A percentile compares a stretch with the other conserved stretches of the same genome.
These are phyloP conservation scores for Fereydounia khargensis DNA, from an alignment of 1,284 basidiomycete species.

Conservation along the genomic window DNA sequence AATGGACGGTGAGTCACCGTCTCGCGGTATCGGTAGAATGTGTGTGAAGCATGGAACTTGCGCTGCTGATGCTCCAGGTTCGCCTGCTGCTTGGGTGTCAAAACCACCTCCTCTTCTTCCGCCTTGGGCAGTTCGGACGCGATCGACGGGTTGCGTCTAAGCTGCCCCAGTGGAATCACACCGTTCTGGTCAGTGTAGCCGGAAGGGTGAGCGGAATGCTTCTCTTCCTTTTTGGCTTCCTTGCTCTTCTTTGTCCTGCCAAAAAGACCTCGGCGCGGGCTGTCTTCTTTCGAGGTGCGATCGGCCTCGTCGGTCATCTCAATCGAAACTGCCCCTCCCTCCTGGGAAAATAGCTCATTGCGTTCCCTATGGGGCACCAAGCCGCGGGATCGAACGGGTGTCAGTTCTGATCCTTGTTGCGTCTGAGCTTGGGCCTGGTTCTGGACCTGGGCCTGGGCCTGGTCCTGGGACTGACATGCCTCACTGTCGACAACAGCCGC, in stretches of 20 bases:
- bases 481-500: too few species aligned
- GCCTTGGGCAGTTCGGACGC: constrained; percentile 44
- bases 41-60: constrained; percentile 54
- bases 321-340: not conserved
- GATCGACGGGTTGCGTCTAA: constrained; percentile 46
- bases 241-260: not conserved
- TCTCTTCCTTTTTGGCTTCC: not conserved
- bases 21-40: constrained; percentile 81
- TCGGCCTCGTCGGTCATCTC: constrained; percentile 2
- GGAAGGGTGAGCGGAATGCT: too few species aligned
- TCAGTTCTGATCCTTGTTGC: too few species aligned
- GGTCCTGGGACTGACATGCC: not conserved
- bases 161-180: constrained; percentile 23
- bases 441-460: not conserved
- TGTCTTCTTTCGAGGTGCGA: not conserved
- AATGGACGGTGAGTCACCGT: constrained; percentile 82
- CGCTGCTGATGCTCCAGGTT: constrained; percentile 52
- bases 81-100: constrained; percentile 49
- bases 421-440: too few species aligned
- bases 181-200: constrained; percentile 27
- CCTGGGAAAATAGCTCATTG: not conserved
- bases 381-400: too few species aligned
- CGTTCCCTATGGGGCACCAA: too few species aligned
- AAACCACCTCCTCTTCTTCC: constrained; percentile 43
- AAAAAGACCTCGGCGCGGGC: not conserved